phyloP scores from a whole-genome alignment of 805 yeast genomes.

The Suhomyces pyralidae region DNA sequence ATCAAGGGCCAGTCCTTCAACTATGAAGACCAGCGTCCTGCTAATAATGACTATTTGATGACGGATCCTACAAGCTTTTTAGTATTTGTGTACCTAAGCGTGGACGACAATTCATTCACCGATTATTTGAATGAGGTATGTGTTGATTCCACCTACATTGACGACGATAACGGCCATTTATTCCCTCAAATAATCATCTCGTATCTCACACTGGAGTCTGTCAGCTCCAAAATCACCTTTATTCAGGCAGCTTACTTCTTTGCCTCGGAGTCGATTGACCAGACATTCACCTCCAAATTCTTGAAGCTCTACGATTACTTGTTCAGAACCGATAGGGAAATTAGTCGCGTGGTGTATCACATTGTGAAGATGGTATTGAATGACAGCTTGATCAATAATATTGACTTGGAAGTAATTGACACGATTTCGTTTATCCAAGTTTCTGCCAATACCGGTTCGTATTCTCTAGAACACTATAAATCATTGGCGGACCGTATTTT shows the following conservation, averaged over 20 bases:
- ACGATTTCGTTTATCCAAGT: conserved; percentile 27
- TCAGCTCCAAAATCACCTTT: conserved; percentile 21
- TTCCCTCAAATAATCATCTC: conserved; percentile 31
- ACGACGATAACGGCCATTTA: conserved; percentile 12
- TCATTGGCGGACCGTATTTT: conserved; percentile 17
- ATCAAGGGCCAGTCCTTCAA: neutral
- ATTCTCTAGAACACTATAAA: conserved; percentile 13
- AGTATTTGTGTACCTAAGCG: conserved; percentile 31
- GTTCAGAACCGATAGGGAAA: conserved; percentile 16
- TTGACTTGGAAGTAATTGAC: conserved; percentile 24
- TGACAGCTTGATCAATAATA: conserved; percentile 24
- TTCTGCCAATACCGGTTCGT: conserved; percentile 13
- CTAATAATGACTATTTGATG: neutral
- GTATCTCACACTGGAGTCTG: conserved; percentile 17
- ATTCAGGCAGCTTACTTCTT: conserved; percentile 31
- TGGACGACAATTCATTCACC: conserved; percentile 23
- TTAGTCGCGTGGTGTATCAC: conserved; percentile 29
- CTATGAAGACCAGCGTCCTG: neutral
- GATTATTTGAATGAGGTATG: conserved; percentile 21
- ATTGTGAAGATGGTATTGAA: conserved; percentile 27
- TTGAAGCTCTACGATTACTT: conserved; percentile 26
- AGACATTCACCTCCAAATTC: conserved; percentile 26
- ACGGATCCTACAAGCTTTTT: conserved; percentile 13
- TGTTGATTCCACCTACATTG: conserved; percentile 13
- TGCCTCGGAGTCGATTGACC: conserved; percentile 27